phyloP scores from a whole-genome alignment of 2,329 filamentous ascomycete genomes.

The Harringtonia aguacate region DNA sequence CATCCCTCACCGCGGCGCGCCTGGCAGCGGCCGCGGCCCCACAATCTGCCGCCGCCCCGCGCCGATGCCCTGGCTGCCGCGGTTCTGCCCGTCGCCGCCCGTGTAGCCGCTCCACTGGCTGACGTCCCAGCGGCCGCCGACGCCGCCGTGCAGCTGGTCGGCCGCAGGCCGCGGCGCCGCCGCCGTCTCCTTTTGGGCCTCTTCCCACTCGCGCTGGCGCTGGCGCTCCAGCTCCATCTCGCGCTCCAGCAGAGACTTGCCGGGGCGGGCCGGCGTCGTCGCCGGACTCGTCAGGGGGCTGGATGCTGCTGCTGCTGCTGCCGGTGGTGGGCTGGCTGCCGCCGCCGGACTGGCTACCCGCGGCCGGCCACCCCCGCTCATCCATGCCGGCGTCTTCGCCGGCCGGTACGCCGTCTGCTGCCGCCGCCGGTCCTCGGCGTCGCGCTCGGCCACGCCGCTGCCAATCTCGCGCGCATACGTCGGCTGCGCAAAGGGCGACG shows the following conservation, averaged over 20 bases:
- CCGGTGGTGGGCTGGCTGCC: no score
- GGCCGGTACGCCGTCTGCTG: no score
- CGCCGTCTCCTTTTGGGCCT: conserved; percentile 55
- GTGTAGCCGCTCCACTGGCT: conserved; percentile 66
- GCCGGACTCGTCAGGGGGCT: conserved; percentile 21
- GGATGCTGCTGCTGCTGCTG: neutral
- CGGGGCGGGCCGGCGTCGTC: conserved; percentile 42
- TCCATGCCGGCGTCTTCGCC: no score
- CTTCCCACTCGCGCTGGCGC: conserved; percentile 71
- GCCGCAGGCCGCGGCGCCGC: conserved; percentile 40
- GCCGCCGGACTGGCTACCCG: neutral
- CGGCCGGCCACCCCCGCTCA: no score
- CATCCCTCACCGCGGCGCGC: conserved; percentile 12
- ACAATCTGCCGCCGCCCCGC: conserved; percentile 66
- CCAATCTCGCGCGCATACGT: conserved; percentile 46
- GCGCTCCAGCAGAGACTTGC: conserved; percentile 62
- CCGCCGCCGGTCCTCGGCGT: conserved; percentile 51
- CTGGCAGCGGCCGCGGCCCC: conserved; percentile 59
- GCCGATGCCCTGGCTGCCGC: conserved; percentile 53
- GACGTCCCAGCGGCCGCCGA: conserved; percentile 63
- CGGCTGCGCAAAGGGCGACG: conserved; percentile 14
- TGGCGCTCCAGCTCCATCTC: conserved; percentile 75
- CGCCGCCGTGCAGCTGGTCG: conserved; percentile 56
- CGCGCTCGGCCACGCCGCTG: conserved; percentile 47
- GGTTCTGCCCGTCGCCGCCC: conserved; percentile 65